These are phyloP conservation scores for Fusarium devonianum DNA, from an alignment of 2,329 filamentous ascomycete genomes.

Conservation along the genomic window DNA sequence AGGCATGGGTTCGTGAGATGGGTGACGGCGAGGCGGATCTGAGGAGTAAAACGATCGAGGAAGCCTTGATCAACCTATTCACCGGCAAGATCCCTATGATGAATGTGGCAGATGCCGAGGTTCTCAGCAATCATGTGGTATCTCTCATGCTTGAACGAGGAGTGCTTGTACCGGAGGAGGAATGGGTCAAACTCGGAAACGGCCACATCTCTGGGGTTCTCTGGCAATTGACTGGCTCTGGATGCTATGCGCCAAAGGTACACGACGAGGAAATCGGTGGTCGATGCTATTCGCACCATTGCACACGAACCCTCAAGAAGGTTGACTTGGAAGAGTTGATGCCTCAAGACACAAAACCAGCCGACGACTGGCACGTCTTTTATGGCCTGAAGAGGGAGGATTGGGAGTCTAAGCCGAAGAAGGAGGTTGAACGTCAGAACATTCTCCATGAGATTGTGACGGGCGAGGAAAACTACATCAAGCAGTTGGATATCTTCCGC, in stretches of 20 bases:
- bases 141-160: constrained; percentile 79
- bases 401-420: constrained; percentile 74
- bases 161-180: constrained; percentile 85
- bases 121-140: constrained; percentile 79
- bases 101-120: constrained; percentile 97
- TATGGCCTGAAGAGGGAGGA: constrained; percentile 84
- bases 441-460: constrained; percentile 95
- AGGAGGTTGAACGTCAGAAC: constrained; percentile 92
- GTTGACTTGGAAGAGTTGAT: constrained; percentile 82
- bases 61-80: constrained; percentile 88
- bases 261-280: constrained; percentile 75
- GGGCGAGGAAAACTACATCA: constrained; percentile 90
- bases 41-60: constrained; percentile 82
- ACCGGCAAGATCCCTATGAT: constrained; percentile 96
- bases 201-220: constrained; percentile 87
- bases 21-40: constrained; percentile 91
- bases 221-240: constrained; percentile 89
- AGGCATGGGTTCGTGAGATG: constrained; percentile 86
- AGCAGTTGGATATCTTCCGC: constrained; percentile 84
- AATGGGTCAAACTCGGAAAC: constrained; percentile 93
- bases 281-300: constrained; percentile 92
- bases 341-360: constrained; percentile 70
- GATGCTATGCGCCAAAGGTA: constrained; percentile 87
- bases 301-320: constrained; percentile 92
- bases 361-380: constrained; percentile 86